These are phyloP conservation scores for Dactylorhiza incarnata DNA, from an alignment of 106 monocot genomes.

Conservation along the genomic window DNA sequence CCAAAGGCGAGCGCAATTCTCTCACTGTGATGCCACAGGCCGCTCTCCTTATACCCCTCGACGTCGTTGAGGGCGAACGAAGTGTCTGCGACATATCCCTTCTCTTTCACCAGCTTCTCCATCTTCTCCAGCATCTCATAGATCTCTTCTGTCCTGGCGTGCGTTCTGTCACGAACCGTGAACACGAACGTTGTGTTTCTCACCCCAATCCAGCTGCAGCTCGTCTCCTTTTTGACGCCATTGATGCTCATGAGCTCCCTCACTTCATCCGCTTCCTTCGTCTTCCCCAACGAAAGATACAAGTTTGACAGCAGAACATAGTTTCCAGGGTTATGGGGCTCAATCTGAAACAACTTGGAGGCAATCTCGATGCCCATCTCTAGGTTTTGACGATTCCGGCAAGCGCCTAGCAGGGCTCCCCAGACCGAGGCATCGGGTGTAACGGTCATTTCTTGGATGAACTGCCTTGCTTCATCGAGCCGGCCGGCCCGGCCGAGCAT, in stretches of 20 bases:
- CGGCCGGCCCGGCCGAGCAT: constrained; percentile 49
- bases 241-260: constrained; percentile 51
- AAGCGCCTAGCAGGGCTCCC: constrained; percentile 62
- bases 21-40: constrained; percentile 45
- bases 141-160: constrained; percentile 30
- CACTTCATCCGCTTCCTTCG: constrained; percentile 38
- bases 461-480: constrained; percentile 43
- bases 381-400: constrained; percentile 36
- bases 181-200: constrained; percentile 41
- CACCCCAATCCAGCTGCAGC: constrained; percentile 62
- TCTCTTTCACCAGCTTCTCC: constrained; percentile 17
- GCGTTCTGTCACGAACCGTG: constrained; percentile 32
- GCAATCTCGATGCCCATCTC: constrained; percentile 46
- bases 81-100: constrained; percentile 27
- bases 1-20: constrained; percentile 66
- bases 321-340: constrained; percentile 58
- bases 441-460: constrained; percentile 46
- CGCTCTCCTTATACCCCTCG: constrained; percentile 17
- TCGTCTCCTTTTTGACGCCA: constrained; percentile 48
- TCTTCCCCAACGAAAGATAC: constrained; percentile 42
- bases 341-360: constrained; percentile 49
- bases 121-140: constrained; percentile 16
- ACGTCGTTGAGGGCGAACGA: constrained; percentile 16
- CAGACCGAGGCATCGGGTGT: constrained; percentile 43
- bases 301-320: constrained; percentile 62